A percentile compares a stretch with the other conserved stretches of the same genome.
phyloP scores from a whole-genome alignment of 441 rosid genomes.

The Caryocar brasiliense region DNA sequence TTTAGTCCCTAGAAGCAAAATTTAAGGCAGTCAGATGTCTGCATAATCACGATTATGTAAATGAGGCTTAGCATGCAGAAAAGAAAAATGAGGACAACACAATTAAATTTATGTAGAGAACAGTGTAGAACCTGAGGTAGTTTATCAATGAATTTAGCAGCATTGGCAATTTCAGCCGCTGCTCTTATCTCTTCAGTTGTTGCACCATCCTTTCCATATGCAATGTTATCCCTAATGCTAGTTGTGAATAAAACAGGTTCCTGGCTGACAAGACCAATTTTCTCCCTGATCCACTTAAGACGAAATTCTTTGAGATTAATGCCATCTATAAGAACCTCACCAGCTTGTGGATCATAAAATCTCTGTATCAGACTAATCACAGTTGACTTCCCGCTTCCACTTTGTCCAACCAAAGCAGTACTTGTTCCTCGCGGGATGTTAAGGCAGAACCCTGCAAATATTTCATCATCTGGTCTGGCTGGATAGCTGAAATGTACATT shows the following conservation, averaged over 20 bases:
- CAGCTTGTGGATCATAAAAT: slow-evolving; percentile 68
- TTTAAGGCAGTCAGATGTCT: too few relatives aligned
- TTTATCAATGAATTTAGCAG: slow-evolving; percentile 63
- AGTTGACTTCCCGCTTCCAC: slow-evolving; percentile 86
- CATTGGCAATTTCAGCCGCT: slow-evolving; percentile 68
- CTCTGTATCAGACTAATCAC: slow-evolving; percentile 65
- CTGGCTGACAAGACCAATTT: slow-evolving; percentile 80
- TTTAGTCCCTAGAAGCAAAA: slow-evolving; percentile 45
- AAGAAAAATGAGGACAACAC: not conserved
- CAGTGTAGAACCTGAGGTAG: slow-evolving; percentile 49
- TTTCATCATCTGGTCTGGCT: slow-evolving; percentile 62
- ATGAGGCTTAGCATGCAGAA: not conserved
- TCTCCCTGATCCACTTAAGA: slow-evolving; percentile 64
- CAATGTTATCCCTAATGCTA: slow-evolving; percentile 63
- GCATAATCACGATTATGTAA: too few relatives aligned
- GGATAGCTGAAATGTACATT: slow-evolving; percentile 59
- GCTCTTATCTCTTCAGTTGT: slow-evolving; percentile 52
- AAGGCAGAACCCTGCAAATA: slow-evolving; percentile 61
- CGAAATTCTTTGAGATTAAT: slow-evolving; percentile 50
- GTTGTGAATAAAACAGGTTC: slow-evolving; percentile 68
- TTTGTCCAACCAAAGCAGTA: slow-evolving; percentile 70
- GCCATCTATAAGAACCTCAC: slow-evolving; percentile 66
- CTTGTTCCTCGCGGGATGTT: slow-evolving; percentile 48
- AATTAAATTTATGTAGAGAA: not conserved
- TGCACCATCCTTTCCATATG: slow-evolving; percentile 62